Percentiles rank a stretch among this genome's conserved stretches.
Evolutionary conservation across 2,329 filamentous ascomycete genomes (phyloP).

Genomic region (Cordyceps cicadae): DNA sequence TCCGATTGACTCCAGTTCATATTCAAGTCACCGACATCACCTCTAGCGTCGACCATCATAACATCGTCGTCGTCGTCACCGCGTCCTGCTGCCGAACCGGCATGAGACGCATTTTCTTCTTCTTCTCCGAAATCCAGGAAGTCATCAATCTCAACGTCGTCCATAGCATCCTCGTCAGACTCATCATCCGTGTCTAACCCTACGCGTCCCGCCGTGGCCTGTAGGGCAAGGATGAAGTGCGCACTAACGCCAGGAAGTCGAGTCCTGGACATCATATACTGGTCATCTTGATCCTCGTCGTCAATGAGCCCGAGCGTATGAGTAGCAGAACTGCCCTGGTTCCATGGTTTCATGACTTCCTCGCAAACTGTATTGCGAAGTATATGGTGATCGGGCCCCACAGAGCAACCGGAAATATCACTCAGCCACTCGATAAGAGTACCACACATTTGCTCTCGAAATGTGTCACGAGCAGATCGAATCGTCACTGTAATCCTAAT

Average conservation of each 20-base stretch:
- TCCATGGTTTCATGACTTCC: constrained; percentile 83
- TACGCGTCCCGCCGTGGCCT: constrained; percentile 25
- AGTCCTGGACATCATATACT: constrained; percentile 32
- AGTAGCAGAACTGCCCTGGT: constrained; percentile 71
- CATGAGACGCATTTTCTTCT: constrained; percentile 26
- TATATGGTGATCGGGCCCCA: constrained; percentile 71
- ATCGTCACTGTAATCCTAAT: constrained; percentile 96
- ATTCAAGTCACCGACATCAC: constrained; percentile 36
- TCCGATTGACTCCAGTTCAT: constrained; percentile 49
- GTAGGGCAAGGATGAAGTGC: constrained; percentile 29
- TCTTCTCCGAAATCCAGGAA: constrained; percentile 42
- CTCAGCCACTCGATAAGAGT: constrained; percentile 93
- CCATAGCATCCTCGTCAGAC: constrained; percentile 26
- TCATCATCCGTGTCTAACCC: constrained; percentile 23
- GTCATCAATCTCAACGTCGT: constrained; percentile 36
- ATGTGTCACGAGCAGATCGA: constrained; percentile 85
- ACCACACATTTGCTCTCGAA: constrained; percentile 97
- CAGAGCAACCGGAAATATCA: constrained; percentile 83
- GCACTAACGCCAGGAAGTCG: constrained; percentile 27
- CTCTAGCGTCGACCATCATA: constrained; percentile 47
- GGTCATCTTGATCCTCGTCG: constrained; percentile 40
- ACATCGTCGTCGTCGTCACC: constrained; percentile 47
- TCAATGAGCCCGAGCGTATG: constrained; percentile 50
- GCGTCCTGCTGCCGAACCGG: constrained; percentile 27
- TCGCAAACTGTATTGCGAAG: constrained; percentile 79